Base-by-base conservation (phyloP, 306 rosid genomes). In the Alnus glutinosa region DNA sequence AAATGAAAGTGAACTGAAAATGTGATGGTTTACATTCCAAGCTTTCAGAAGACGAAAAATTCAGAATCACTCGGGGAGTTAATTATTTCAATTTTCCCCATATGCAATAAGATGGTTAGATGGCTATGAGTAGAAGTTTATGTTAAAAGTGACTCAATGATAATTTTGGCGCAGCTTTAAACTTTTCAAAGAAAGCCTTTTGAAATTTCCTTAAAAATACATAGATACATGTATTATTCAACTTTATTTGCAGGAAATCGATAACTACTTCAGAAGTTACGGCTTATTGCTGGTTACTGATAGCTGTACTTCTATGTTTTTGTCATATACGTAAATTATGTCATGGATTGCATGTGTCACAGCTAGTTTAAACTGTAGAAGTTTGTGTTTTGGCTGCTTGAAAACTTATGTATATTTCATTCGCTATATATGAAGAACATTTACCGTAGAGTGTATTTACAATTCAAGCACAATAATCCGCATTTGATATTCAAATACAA, bases 81-180 rank as follows among this genome's bases (percentile, higher is more conserved):
- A n/a, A 2, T 64, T 34, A 36, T 15, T 64, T n/a, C 36, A 59
- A 14, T 64, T 64, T 64, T 1, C 2, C 30, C 16, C 50, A 44
- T 39, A 15, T 18, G 15, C 13, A 42, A 39, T 37, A 16, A 37
- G 9, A 67, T 67, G 50, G 50, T 50, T 15, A 37, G 9, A 67
- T 67, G 50, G 50, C 71, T 15, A 4, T 67, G 34, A 9, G 19
- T 58, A 23, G 77, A 74, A 44, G 76, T 73, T 78, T 14, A 11
- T 75, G 71, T 51, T 55, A 46, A 71, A 18, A 68, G 73, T 32
- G 73, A 67, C 37, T 52, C 34, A 13, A 66, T 36, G 23, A 66
- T 66, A 18, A 16, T 36, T 66, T 36, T 16, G 49, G 18, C 11
- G 16, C 70, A 32, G 15, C 70, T 12, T 62, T 3, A 30, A 46